Evolutionary conservation across 257 asterid genomes (phyloP).

Genomic region (Leptodermis oblonga): DNA sequence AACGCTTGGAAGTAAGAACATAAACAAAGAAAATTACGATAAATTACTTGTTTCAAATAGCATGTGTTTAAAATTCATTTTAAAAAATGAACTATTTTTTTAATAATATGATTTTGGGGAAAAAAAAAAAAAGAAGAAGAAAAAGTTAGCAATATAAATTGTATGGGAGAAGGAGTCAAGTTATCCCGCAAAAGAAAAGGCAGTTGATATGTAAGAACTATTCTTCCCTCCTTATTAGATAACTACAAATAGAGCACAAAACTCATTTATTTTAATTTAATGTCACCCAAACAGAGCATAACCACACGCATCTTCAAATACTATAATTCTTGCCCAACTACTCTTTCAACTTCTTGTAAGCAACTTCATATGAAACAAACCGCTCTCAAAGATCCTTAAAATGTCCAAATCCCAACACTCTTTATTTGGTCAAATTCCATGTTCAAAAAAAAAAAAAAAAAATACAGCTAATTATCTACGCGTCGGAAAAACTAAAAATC

Average conservation of each 20-base stretch:
- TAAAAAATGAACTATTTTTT: too few relatives aligned
- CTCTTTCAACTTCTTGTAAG: not conserved
- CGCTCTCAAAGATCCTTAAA: not conserved
- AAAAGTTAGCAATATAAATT: not conserved
- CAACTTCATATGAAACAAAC: not conserved
- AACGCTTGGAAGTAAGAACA: too few relatives aligned
- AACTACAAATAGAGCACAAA: not conserved
- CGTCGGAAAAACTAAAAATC: conserved; percentile 3
- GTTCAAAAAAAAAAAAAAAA: not conserved
- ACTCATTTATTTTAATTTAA: not conserved
- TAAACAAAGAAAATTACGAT: too few relatives aligned
- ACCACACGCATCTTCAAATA: not conserved
- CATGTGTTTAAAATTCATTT: too few relatives aligned
- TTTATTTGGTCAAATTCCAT: not conserved
- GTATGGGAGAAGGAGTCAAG: not conserved
- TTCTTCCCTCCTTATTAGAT: not conserved
- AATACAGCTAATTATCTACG: not conserved
- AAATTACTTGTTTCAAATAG: too few relatives aligned
- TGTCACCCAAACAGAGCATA: not conserved
- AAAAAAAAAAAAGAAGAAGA: too few relatives aligned
- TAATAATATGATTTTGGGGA: too few relatives aligned
- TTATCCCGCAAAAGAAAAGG: not conserved
- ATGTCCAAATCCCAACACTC: not conserved
- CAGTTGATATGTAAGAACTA: not conserved
- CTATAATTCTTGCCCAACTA: not conserved